Conservation (phyloP, 2,329 filamentous ascomycete species). For the Hymenoscyphus salicellus region DNA sequence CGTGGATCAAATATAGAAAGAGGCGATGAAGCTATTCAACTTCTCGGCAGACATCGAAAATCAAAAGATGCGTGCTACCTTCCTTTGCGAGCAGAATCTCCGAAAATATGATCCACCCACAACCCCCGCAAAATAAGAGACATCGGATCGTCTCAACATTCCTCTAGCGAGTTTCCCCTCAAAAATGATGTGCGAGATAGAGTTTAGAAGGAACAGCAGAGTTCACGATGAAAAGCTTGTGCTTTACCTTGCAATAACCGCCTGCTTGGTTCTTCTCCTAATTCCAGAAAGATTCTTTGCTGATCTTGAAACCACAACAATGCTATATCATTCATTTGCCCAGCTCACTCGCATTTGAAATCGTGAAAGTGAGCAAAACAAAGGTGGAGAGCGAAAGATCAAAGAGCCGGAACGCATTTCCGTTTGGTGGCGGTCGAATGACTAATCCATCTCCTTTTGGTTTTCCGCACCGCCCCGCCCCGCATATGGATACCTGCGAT, state of each 20-base stretch:
- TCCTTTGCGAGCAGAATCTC: neutral
- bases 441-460: neutral
- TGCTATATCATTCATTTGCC: neutral
- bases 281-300: too few species aligned
- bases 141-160: neutral
- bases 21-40: neutral
- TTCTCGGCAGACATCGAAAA: neutral
- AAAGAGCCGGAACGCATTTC: neutral
- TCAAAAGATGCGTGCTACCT: neutral
- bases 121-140: neutral
- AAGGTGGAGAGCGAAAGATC: neutral
- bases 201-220: neutral
- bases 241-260: neutral
- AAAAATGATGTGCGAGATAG: neutral
- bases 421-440: neutral
- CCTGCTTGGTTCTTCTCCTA: neutral
- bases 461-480: neutral
- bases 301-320: neutral
- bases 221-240: neutral
- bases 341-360: neutral
- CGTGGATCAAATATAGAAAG: neutral
- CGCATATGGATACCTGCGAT: neutral
- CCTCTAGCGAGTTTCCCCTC: neutral
- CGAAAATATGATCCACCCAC: neutral
- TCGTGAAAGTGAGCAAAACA: neutral